phyloP scores from a whole-genome alignment of 495 filamentous ascomycete species.

The Podospora pseudocomata region DNA sequence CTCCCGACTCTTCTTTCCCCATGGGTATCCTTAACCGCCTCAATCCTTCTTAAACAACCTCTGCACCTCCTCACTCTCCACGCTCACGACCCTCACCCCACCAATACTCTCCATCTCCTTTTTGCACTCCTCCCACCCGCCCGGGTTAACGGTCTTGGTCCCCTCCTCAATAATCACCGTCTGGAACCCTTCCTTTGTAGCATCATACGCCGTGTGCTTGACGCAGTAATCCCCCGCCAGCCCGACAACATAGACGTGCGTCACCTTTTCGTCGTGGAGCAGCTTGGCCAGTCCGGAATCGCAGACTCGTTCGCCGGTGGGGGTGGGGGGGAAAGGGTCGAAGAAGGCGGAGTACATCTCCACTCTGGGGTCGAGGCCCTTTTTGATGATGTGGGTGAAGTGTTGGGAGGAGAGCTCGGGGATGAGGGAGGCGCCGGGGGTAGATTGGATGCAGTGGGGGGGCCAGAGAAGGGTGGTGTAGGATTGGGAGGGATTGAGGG shows the following conservation, averaged over 20 bases:
- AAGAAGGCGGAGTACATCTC: constrained; percentile 94
- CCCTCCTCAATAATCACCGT: constrained; percentile 77
- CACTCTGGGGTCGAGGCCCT: constrained; percentile 66
- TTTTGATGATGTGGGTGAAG: constrained; percentile 65
- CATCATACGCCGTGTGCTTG: constrained; percentile 71
- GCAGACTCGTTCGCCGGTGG: constrained; percentile 45
- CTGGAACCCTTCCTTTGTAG: constrained; percentile 68
- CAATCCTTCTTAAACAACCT: constrained; percentile 20
- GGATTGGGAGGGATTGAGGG: constrained; percentile 57
- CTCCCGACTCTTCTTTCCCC: not conserved
- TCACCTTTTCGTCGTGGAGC: constrained; percentile 57
- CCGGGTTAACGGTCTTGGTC: constrained; percentile 63
- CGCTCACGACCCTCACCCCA: constrained; percentile 42
- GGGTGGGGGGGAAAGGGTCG: constrained; percentile 51
- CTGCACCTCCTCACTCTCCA: constrained; percentile 41
- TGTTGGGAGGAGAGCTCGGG: constrained; percentile 62
- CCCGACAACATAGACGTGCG: constrained; percentile 77
- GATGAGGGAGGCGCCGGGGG: constrained; percentile 68
- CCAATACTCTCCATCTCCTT: constrained; percentile 50
- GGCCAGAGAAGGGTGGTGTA: constrained; percentile 80
- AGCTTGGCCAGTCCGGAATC: constrained; percentile 56
- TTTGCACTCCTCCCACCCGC: constrained; percentile 54
- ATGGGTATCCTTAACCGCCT: not conserved
- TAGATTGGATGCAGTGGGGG: constrained; percentile 76
- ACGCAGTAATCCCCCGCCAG: constrained; percentile 91